Evolutionary conservation across 805 yeast species (phyloP), one percentile per base, ranked within the genome.

Genomic region (Nakazawaea pomicola): DNA sequence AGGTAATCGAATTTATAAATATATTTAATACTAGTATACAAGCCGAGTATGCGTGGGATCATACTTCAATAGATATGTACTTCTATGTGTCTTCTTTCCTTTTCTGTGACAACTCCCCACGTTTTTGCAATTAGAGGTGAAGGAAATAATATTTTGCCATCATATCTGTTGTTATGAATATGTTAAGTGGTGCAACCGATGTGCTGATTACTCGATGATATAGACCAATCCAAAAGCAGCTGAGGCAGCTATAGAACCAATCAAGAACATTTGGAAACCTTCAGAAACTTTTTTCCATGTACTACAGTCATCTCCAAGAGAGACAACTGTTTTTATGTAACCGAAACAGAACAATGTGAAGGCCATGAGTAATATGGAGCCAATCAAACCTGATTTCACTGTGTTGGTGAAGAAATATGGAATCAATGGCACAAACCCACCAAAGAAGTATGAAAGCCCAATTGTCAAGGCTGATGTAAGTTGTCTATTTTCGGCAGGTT

Each of bases 241-340:
- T 4, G 96, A 95, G 4, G 99, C 98, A 17, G 99, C 98, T 24
- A 84, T 67, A n/a, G 97, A 95, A 29, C 99, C 99, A 38, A 87
- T 90, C n/a, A 83, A 62, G 40, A 88, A 80, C 98, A 93, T 91
- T 64, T 88, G 95, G 15, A 83, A 43, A 33, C 97, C 98, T 61
- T 90, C 96, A 38, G 69, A 64, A 3, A 83, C 64, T 55, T 82
- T 83, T 48, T 75, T 77, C 47, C 57, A 53, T 2, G 58, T 54
- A n/a, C 86, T 72, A 51, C 85, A 76, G 46, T 80, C 89, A 18
- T 76, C 78, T 41, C 95, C 95, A 67, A 90, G 78, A 4, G 97
- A 83, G 38, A 89, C 76, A 32, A 83, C 64, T 12, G 97, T 88
- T 68, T 91, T 91, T 40, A 80, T 63, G 57, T 75, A 86, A 18